These are phyloP conservation scores for Stentor roeselii DNA, from an alignment of 73 alveolate genomes.

Conservation along the genomic window DNA sequence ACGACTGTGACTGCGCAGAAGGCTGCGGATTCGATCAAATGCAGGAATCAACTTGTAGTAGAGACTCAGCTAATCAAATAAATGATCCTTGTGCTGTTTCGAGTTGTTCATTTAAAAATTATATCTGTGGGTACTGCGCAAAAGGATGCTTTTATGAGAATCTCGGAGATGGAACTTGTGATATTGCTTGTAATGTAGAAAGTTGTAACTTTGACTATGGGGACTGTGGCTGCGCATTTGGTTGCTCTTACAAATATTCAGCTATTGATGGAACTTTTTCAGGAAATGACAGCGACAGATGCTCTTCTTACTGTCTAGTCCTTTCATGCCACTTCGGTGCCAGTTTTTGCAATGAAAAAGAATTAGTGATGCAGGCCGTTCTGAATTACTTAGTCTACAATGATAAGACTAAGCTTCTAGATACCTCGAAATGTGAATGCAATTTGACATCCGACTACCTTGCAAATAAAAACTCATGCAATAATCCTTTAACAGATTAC, in stretches of 20 bases:
- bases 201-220: conserved; percentile 12
- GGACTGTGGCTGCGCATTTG: neutral
- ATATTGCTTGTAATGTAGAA: neutral
- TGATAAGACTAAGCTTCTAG: neutral
- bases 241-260: neutral
- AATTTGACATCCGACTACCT: neutral
- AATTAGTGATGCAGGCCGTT: neutral
- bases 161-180: conserved; percentile 27
- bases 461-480: too few species aligned
- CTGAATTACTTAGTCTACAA: neutral
- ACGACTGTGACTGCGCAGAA: neutral
- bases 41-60: neutral
- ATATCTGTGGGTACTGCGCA: neutral
- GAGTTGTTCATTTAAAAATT: neutral
- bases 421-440: neutral
- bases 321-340: neutral
- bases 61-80: neutral
- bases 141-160: neutral
- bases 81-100: neutral
- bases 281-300: neutral
- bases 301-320: neutral
- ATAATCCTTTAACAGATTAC: neutral
- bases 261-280: neutral
- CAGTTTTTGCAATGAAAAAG: neutral
- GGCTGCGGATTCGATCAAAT: neutral